Evolutionary conservation across 2,329 filamentous ascomycete species (phyloP).

Genomic region (Myriosclerotinia curreyana): DNA sequence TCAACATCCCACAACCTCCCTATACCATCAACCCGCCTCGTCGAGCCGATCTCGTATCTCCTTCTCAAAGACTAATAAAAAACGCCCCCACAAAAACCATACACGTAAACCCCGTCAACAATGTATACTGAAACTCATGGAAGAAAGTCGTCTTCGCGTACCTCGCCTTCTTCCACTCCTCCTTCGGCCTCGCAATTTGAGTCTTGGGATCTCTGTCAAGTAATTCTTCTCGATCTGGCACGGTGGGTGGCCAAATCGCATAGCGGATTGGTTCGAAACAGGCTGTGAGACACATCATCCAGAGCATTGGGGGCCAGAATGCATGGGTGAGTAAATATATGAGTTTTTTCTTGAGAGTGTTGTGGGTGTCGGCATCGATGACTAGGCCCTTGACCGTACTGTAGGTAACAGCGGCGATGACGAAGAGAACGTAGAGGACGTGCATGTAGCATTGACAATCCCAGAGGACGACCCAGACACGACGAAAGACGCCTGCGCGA

Average conservation of each 20-base stretch:
- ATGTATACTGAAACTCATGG: constrained; percentile 55
- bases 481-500: constrained; percentile 52
- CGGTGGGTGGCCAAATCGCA: constrained; percentile 56
- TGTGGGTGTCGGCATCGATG: constrained; percentile 53
- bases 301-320: constrained; percentile 59
- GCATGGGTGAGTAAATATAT: constrained; percentile 56
- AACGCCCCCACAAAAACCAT: constrained; percentile 44
- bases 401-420: constrained; percentile 42
- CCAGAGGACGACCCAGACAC: constrained; percentile 53
- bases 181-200: constrained; percentile 50
- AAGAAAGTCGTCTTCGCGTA: constrained; percentile 53
- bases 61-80: constrained; percentile 15
- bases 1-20: no score
- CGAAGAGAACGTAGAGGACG: constrained; percentile 44
- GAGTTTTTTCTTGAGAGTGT: constrained; percentile 23
- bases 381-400: constrained; percentile 41
- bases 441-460: constrained; percentile 57
- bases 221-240: constrained; percentile 57
- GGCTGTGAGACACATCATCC: constrained; percentile 41
- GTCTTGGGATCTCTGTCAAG: constrained; percentile 55
- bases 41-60: neutral
- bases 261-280: constrained; percentile 55
- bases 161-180: constrained; percentile 52
- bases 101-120: constrained; percentile 50
- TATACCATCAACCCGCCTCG: neutral